These are phyloP conservation scores for Candida andamanensis DNA, from an alignment of 805 yeast genomes.

Conservation along the genomic window DNA sequence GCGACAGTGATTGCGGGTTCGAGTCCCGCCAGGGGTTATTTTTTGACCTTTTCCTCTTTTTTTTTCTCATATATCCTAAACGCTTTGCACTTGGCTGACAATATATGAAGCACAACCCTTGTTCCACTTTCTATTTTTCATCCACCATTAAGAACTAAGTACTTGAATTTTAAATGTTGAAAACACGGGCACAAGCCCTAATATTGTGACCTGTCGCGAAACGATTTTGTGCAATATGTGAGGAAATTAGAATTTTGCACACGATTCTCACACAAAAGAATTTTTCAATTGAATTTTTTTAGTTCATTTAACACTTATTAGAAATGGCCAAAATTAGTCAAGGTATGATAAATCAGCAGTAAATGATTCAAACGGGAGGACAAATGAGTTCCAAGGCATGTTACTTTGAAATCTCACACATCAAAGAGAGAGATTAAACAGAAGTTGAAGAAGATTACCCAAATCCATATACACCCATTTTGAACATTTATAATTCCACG, in stretches of 20 bases:
- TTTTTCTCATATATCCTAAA: background rate
- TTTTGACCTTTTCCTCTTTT: background rate
- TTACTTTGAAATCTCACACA: too few species aligned
- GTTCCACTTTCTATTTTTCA: background rate
- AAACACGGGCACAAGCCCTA: conserved; percentile 6
- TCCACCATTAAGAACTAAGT: too few species aligned
- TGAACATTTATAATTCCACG: too few species aligned
- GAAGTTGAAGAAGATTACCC: too few species aligned
- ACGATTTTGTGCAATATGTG: background rate
- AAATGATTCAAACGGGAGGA: conserved; percentile 12
- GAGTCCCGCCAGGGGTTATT: conserved; percentile 67
- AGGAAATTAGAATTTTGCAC: conserved; percentile 7
- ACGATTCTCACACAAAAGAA: too few species aligned
- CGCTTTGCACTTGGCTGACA: too few species aligned
- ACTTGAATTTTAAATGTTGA: conserved; percentile 2
- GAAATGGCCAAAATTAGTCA: conserved; percentile 62
- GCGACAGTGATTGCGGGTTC: conserved; percentile 72
- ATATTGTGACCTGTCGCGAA: background rate
- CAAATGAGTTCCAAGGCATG: too few species aligned
- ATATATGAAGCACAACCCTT: background rate
- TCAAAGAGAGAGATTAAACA: too few species aligned
- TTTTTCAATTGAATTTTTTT: conserved; percentile 12
- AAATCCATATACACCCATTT: too few species aligned
- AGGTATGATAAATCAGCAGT: conserved; percentile 33
- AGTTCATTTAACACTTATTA: conserved; percentile 8